Conservation (phyloP, 345 rosid species). For the Eutrema japonicum region DNA sequence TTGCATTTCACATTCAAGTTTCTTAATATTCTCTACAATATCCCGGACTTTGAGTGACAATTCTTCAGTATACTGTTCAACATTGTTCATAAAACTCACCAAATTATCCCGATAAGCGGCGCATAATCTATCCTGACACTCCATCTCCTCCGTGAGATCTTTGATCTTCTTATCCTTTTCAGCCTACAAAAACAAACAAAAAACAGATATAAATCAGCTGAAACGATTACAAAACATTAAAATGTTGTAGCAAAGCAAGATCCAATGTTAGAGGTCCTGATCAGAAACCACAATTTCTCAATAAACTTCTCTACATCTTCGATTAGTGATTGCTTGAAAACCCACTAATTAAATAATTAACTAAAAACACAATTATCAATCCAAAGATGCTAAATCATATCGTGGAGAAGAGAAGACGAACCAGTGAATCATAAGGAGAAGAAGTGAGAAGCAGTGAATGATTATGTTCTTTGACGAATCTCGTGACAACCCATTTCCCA, state of each 20-base stretch:
- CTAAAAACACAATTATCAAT: background rate
- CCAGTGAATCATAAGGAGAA: constrained; percentile 54
- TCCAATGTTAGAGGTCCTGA: no score
- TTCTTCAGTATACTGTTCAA: constrained; percentile 67
- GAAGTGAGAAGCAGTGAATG: constrained; percentile 63
- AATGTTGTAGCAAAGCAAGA: background rate
- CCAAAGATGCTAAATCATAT: background rate
- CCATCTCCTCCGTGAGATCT: constrained; percentile 60
- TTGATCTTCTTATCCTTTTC: constrained; percentile 74
- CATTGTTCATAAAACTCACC: constrained; percentile 56
- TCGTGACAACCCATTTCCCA: constrained; percentile 82
- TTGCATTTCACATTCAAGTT: constrained; percentile 57
- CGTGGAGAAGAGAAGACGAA: constrained; percentile 40
- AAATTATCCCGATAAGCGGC: constrained; percentile 54
- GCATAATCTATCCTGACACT: constrained; percentile 62
- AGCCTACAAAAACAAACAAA: constrained; percentile 46
- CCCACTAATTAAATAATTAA: no score
- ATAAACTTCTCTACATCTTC: no score
- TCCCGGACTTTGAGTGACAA: constrained; percentile 57
- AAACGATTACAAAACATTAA: background rate
- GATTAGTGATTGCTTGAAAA: no score
- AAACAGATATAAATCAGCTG: background rate
- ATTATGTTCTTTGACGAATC: constrained; percentile 78
- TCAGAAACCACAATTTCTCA: background rate
- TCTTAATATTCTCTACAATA: constrained; percentile 60